Evolutionary conservation across 73 alveolate genomes (phyloP).

Genomic region (Breviolum minutum): DNA sequence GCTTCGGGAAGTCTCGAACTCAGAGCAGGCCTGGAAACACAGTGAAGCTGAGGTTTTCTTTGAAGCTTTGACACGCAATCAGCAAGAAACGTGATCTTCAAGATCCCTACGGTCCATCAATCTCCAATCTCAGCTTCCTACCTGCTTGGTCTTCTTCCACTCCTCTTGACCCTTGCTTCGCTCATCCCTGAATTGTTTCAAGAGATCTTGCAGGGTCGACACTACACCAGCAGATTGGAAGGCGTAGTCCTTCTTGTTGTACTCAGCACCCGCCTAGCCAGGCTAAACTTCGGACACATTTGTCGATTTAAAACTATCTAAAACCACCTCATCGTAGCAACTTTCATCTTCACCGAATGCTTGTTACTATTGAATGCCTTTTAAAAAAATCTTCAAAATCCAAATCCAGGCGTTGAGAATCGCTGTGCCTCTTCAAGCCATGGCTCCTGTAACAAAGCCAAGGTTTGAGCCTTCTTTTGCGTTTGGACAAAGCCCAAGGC

Average conservation of each 20-base stretch:
- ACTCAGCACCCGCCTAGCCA: slow-evolving; percentile 22
- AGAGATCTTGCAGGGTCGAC: slow-evolving; percentile 19
- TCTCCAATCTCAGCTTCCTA: background rate
- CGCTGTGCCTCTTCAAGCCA: slow-evolving; percentile 22
- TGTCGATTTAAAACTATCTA: too few relatives aligned
- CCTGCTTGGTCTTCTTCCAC: slow-evolving; percentile 57
- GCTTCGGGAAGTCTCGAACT: slow-evolving; percentile 36
- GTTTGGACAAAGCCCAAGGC: slow-evolving; percentile 28
- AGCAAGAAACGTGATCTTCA: background rate
- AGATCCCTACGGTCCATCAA: too few relatives aligned
- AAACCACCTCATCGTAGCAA: too few relatives aligned
- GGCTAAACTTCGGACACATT: background rate
- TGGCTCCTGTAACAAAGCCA: slow-evolving; percentile 17
- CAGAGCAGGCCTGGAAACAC: slow-evolving; percentile 14
- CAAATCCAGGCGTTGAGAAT: too few relatives aligned
- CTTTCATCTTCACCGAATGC: too few relatives aligned
- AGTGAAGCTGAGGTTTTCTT: background rate
- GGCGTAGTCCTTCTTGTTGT: slow-evolving; percentile 66
- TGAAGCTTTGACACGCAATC: background rate
- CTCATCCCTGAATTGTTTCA: slow-evolving; percentile 48
- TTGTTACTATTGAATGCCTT: too few relatives aligned
- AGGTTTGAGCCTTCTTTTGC: background rate
- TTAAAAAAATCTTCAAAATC: too few relatives aligned
- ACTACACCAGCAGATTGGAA: slow-evolving; percentile 33
- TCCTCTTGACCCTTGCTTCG: slow-evolving; percentile 26